These are phyloP conservation scores for Fomes fomentarius DNA, from an alignment of 1,284 basidiomycete species.

Conservation along the genomic window DNA sequence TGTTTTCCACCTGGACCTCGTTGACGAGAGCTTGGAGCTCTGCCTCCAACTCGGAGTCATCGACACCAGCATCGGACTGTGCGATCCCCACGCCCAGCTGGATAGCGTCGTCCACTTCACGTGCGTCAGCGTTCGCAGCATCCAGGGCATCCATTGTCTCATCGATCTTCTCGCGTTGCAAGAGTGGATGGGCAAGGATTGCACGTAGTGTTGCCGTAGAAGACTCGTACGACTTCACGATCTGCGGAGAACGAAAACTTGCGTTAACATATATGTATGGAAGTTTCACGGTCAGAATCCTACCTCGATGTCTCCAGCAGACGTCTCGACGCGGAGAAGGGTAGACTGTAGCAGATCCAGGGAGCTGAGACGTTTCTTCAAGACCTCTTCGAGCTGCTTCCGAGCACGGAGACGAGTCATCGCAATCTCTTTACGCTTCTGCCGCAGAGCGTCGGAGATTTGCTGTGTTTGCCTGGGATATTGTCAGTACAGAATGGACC, in stretches of 20 bases:
- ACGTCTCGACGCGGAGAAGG: constrained; percentile 82
- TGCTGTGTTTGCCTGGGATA: constrained; percentile 63
- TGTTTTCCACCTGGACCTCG: constrained; percentile 48
- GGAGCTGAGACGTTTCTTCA: constrained; percentile 75
- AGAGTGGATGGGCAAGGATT: constrained; percentile 79
- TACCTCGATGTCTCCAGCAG: constrained; percentile 88
- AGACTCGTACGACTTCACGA: constrained; percentile 85
- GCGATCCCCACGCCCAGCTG: constrained; percentile 64
- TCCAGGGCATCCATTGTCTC: constrained; percentile 87
- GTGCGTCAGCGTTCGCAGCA: constrained; percentile 79
- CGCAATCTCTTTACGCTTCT: constrained; percentile 75
- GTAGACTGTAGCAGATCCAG: constrained; percentile 78
- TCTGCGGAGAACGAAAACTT: constrained; percentile 46
- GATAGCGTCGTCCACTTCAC: constrained; percentile 83
- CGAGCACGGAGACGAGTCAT: constrained; percentile 77
- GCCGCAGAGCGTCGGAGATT: constrained; percentile 64
- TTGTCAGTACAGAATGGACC: not conserved
- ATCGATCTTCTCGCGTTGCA: constrained; percentile 80
- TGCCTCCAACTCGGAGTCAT: constrained; percentile 64
- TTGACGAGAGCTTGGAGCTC: constrained; percentile 56
- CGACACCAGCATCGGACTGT: constrained; percentile 49
- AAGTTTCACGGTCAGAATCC: constrained; percentile 5
- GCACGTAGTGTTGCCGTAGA: constrained; percentile 77
- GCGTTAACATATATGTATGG: not conserved
- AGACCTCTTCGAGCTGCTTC: constrained; percentile 80